Conservation (phyloP, 768 basidiomycete species). For the Amanita fuliginea region DNA sequence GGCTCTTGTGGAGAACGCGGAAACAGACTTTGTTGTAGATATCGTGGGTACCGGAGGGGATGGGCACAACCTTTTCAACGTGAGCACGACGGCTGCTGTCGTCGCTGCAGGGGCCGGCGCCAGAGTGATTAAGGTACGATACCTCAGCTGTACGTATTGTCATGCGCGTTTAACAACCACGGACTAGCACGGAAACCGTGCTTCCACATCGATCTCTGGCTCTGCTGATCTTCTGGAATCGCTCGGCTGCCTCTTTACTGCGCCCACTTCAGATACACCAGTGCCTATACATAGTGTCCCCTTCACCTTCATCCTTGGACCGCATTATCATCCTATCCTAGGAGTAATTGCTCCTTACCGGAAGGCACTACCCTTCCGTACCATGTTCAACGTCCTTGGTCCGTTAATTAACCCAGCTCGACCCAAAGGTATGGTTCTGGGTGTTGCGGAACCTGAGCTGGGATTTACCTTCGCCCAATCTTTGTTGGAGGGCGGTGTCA, state of each 20-base stretch:
- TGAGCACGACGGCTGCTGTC: constrained; percentile 88
- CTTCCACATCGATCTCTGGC: constrained; percentile 90
- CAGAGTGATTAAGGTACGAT: constrained; percentile 77
- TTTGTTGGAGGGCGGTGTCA: constrained; percentile 60
- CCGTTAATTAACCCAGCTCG: constrained; percentile 88
- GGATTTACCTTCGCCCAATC: constrained; percentile 75
- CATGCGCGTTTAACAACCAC: constrained; percentile 3
- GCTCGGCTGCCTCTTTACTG: constrained; percentile 65
- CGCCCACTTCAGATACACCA: constrained; percentile 45
- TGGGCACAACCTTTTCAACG: constrained; percentile 93
- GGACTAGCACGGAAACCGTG: constrained; percentile 74
- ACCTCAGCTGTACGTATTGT: neutral
- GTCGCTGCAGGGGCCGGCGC: constrained; percentile 94
- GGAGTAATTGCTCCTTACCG: constrained; percentile 77
- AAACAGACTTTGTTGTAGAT: constrained; percentile 60
- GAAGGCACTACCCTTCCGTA: constrained; percentile 83
- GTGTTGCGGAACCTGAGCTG: constrained; percentile 74
- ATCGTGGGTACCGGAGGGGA: constrained; percentile 93
- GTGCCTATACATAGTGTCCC: constrained; percentile 57
- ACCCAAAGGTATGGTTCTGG: constrained; percentile 84
- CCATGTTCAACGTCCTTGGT: constrained; percentile 92
- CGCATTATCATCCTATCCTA: constrained; percentile 86
- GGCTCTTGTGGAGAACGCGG: constrained; percentile 44
- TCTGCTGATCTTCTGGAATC: constrained; percentile 87
- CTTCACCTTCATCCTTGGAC: constrained; percentile 90